These are phyloP conservation scores for Lentinula boryana DNA, from an alignment of 768 basidiomycete species.

Conservation along the genomic window DNA sequence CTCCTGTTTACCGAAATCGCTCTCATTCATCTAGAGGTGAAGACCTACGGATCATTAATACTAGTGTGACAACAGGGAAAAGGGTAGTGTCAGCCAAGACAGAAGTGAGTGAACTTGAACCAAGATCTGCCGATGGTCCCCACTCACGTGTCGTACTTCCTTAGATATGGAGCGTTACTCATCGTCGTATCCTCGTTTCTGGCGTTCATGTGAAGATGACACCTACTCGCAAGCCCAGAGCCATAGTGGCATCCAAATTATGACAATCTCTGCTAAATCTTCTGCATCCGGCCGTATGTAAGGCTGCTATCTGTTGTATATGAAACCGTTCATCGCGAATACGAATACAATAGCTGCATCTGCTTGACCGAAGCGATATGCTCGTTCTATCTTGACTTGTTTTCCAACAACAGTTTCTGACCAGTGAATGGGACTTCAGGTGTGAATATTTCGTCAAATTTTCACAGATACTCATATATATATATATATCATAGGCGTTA, in stretches of 20 bases:
- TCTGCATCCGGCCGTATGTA: no score
- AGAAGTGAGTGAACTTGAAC: background rate
- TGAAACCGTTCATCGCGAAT: no score
- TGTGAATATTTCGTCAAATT: background rate
- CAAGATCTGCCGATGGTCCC: background rate
- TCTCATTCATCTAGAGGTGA: background rate
- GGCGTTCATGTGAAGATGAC: conserved; percentile 53
- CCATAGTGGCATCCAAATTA: background rate
- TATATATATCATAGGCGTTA: background rate
- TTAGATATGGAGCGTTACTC: conserved; percentile 53
- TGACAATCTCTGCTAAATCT: background rate
- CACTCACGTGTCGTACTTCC: background rate
- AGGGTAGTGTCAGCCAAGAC: background rate
- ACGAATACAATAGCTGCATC: no score
- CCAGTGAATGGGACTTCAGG: background rate
- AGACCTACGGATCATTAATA: background rate
- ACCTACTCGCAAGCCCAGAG: conserved; percentile 23
- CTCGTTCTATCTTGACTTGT: no score
- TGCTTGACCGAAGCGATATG: no score
- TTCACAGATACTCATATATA: background rate
- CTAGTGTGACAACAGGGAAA: background rate
- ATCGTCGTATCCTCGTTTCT: conserved; percentile 46
- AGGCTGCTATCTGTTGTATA: no score
- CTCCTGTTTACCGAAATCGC: no score
- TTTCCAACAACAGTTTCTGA: no score